Base-by-base conservation (phyloP, 371 early-diverging fungal genomes). In the Mortierella sp. region DNA sequence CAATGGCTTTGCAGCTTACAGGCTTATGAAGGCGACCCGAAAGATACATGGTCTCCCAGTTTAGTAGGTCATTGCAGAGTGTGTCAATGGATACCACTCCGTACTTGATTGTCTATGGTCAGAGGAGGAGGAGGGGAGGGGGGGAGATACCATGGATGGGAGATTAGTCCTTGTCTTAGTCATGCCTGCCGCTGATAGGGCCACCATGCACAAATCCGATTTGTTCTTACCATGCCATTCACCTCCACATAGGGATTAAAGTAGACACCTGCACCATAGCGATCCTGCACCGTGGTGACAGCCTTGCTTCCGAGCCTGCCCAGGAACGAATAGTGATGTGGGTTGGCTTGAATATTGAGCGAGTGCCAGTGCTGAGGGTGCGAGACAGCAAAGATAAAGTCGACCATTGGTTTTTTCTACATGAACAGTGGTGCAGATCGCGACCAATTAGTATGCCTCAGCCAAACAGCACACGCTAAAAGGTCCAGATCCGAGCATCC, bases 21-120 rank as follows among this genome's bases (percentile, higher is more conserved):
- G 99, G 99, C 71, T 98, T 98, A 63, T 98, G 98, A 90, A 98
- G 90, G 43, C 99, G 89, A 9, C 99, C 99, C 1, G 99, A 96
- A 17, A 98, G 64, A 78, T 98, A 98, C 63, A 97, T 82, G 3
- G 94, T 92, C 51, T 95, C 93, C 99, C 99, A 98, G 71, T 95
- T 90, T 45, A 92, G 81, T 57, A 98, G 78, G 71, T 98, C 99
- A 64, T 86, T 85, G 55, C 92, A 87, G 16, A 98, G 81, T 39
- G 80, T 81, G 63, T 95, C 94, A 73, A 97, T 91, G 9, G 95
- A 94, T 13, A 97, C 91, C 10, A 98, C 99, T 10, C 99, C 99
- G 72, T 98, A 98, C 79, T 98, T 98, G 67, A 98, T 85, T 48
- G 80, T 71, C 89, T 92, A 70, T 31, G 46, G 3, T 27, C 14